Evolutionary conservation across 257 asterid species (phyloP), one percentile per base, ranked within the genome.

Genomic region (Coffea canephora): DNA sequence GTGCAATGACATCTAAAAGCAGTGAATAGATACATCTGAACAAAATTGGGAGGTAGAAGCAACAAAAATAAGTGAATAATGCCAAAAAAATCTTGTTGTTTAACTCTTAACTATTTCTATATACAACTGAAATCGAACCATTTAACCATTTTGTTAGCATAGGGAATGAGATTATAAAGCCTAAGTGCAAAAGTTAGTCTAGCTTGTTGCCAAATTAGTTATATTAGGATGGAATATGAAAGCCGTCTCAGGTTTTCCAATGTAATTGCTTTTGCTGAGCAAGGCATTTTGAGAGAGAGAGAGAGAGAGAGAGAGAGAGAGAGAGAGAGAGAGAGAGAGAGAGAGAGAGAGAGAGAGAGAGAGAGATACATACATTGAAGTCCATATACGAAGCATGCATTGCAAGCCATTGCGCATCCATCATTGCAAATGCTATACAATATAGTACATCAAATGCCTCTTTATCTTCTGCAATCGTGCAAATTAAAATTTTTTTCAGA

Each of bases 341-440:
- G n/a, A n/a, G n/a, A n/a, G n/a, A n/a, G n/a, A n/a, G n/a, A n/a
- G 6, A 21, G 21, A 3, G 21, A 21, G 18, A 13, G 18, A 15
- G 57, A 36, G 78, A 46, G 77, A 52, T 76, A 41, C 74, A 67
- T 87, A 94, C 97, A 74, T 92, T 94, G 89, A 94, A 94, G 79
- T 94, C 93, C 99, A 95, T 93, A 81, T 95, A 95, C 7, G 99
- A 95, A 82, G 99, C 99, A 66, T 80, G 92, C 98, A 91, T 95
- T 65, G 98, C 98, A 73, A 95, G 97, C 99, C 99, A 95, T 83
- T 93, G 99, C 2, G 98, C 97, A 73, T 95, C 99, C 97, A 95
- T 75, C 97, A 95, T 86, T 0, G 92, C 91, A 76, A 95, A 95
- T 3, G 99, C 89, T 83, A 95, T 80, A 80, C 98, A 93, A 71